phyloP scores from a whole-genome alignment of 1,139 yeast species.

The Yarrowia galli region DNA sequence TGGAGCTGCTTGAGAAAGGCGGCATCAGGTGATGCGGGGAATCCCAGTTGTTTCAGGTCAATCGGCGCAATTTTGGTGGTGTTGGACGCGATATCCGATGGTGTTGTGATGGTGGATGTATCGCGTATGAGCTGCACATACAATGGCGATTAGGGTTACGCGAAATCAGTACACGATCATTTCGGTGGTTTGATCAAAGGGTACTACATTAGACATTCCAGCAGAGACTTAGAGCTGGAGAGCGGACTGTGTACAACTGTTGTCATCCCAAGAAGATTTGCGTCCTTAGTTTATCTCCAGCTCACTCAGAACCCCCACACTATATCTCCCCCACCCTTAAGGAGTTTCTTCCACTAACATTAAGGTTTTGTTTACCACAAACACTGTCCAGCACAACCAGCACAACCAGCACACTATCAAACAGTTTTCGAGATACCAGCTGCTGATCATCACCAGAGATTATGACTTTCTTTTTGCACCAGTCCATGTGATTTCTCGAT shows the following conservation, averaged over 20 bases:
- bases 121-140: slow-evolving; percentile 4
- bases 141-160: too few species aligned
- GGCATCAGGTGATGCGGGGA: slow-evolving; percentile 11
- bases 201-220: neutral
- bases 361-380: too few species aligned
- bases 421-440: neutral
- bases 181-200: neutral
- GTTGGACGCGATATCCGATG: neutral
- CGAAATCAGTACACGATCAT: too few species aligned
- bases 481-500: neutral
- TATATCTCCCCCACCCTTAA: too few species aligned
- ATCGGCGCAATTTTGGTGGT: neutral
- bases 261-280: neutral
- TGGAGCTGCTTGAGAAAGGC: neutral
- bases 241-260: neutral
- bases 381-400: neutral
- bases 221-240: neutral
- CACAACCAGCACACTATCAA: neutral
- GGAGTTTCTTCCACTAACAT: too few species aligned
- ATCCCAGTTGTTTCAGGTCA: neutral
- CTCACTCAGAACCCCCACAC: neutral
- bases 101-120: neutral
- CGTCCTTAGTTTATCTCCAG: neutral
- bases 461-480: slow-evolving; percentile 16
- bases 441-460: neutral